These are phyloP conservation scores for Backusella circina DNA, from an alignment of 192 early-diverging fungal species.

Conservation along the genomic window DNA sequence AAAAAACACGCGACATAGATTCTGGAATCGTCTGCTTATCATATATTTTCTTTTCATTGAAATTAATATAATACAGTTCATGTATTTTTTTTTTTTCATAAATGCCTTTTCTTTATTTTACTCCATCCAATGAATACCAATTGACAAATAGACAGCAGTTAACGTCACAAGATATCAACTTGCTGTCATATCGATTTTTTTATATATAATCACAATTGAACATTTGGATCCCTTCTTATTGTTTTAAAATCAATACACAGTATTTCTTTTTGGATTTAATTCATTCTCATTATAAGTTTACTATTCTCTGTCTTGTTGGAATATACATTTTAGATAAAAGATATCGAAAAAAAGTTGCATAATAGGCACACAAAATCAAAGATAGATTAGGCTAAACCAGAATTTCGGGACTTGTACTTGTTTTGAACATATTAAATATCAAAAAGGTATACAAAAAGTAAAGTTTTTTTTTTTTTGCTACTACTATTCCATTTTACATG, in stretches of 20 bases:
- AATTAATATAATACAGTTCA: not conserved
- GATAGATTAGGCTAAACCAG: not conserved
- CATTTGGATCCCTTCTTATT: not conserved
- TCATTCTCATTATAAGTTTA: no score
- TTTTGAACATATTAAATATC: not conserved
- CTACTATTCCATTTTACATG: no score
- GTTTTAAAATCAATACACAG: not conserved
- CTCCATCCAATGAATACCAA: not conserved
- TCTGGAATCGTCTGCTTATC: not conserved
- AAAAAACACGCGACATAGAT: not conserved
- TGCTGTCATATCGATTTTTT: not conserved
- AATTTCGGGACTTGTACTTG: not conserved
- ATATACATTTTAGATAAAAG: not conserved
- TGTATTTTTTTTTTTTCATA: not conserved
- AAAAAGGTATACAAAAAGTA: not conserved
- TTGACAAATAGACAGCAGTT: not conserved
- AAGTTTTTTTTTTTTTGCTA: not conserved
- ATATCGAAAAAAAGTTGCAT: not conserved
- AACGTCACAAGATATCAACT: not conserved
- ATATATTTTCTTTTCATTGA: not conserved
- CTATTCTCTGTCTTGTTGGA: no score
- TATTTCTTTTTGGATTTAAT: no score
- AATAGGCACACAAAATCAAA: not conserved
- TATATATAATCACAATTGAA: not conserved
- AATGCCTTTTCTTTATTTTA: not conserved